These are phyloP conservation scores for Priceomyces carsonii DNA, from an alignment of 805 yeast species.

Conservation along the genomic window DNA sequence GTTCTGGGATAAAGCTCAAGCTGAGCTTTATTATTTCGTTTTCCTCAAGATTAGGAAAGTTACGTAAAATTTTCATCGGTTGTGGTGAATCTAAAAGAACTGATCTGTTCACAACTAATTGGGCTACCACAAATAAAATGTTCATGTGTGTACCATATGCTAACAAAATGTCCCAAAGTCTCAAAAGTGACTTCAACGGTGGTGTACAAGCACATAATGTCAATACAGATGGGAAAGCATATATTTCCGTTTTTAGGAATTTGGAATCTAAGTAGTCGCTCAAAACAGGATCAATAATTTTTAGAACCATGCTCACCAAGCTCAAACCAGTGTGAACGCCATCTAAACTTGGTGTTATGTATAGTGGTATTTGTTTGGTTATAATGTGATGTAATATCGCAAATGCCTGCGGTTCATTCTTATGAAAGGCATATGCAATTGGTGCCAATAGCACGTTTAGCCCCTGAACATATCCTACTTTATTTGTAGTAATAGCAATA, in stretches of 20 bases:
- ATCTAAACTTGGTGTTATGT: constrained; percentile 70
- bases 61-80: constrained; percentile 77
- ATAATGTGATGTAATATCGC: constrained; percentile 65
- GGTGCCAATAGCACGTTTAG: constrained; percentile 88
- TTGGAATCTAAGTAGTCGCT: constrained; percentile 59
- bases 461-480: constrained; percentile 78
- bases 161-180: constrained; percentile 86
- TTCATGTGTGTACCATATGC: constrained; percentile 92
- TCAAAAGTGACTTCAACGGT: constrained; percentile 70
- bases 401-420: constrained; percentile 85
- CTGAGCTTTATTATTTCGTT: constrained; percentile 75
- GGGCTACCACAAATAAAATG: constrained; percentile 80
- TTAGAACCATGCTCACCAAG: constrained; percentile 72
- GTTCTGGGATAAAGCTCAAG: constrained; percentile 72
- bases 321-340: constrained; percentile 80
- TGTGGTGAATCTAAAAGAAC: constrained; percentile 56
- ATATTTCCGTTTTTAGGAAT: constrained; percentile 77
- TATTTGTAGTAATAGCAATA: constrained; percentile 53
- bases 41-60: constrained; percentile 71
- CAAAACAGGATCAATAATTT: constrained; percentile 71
- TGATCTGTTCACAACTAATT: constrained; percentile 67
- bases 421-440: constrained; percentile 63
- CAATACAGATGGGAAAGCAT: constrained; percentile 80
- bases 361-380: constrained; percentile 68
- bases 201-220: constrained; percentile 90